phyloP scores from a whole-genome alignment of 768 basidiomycete genomes.

The Phanerochaete sordida region DNA sequence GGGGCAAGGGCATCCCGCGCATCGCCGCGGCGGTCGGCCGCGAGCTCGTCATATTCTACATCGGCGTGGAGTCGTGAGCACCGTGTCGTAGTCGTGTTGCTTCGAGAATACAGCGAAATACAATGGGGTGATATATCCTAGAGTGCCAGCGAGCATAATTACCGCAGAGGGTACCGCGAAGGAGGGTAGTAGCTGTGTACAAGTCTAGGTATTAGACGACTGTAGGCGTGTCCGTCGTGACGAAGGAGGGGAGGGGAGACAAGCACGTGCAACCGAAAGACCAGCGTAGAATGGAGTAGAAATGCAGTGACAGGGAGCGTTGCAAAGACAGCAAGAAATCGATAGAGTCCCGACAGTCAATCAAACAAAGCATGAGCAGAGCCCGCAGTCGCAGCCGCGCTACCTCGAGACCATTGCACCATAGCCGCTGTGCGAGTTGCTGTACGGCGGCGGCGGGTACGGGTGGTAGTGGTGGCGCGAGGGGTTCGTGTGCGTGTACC shows the following conservation, averaged over 20 bases:
- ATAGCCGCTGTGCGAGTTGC: slow-evolving; percentile 3
- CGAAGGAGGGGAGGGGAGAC: too few species aligned
- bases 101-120: background rate
- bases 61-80: slow-evolving; percentile 50
- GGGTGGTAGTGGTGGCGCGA: slow-evolving; percentile 9
- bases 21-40: slow-evolving; percentile 66
- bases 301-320: too few species aligned
- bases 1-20: slow-evolving; percentile 53
- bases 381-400: background rate
- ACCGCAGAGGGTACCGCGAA: background rate
- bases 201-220: background rate
- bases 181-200: background rate
- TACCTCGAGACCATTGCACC: slow-evolving; percentile 7
- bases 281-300: too few species aligned
- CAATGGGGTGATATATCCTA: background rate
- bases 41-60: slow-evolving; percentile 56
- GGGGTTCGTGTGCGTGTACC: background rate
- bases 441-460: slow-evolving; percentile 9
- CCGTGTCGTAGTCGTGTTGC: background rate
- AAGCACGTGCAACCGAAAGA: too few species aligned
- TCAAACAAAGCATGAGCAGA: too few species aligned
- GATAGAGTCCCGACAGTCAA: too few species aligned
- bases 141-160: background rate
- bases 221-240: background rate
- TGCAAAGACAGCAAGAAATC: background rate